A percentile compares a stretch with the other conserved stretches of the same genome.
phyloP scores from a whole-genome alignment of 495 filamentous ascomycete species.

The Trichocladium antarcticum region DNA sequence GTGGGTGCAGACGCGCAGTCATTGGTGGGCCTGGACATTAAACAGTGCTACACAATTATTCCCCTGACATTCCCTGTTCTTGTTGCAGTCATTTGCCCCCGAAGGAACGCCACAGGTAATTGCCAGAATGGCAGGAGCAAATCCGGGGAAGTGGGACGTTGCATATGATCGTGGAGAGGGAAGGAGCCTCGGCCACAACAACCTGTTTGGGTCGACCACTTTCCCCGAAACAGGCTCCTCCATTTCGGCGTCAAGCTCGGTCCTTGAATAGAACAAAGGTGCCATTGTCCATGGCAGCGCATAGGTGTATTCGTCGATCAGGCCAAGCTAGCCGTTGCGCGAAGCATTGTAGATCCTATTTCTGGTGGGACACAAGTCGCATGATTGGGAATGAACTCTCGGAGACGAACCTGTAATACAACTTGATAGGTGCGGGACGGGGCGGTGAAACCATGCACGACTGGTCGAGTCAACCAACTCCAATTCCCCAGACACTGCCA shows the following conservation, averaged over 20 bases:
- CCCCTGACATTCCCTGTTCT: constrained; percentile 1
- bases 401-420: too few species aligned
- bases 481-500: too few species aligned
- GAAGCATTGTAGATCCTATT: too few species aligned
- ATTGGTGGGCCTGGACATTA: neutral
- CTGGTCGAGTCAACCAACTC: too few species aligned
- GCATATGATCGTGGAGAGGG: constrained; percentile 5
- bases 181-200: constrained; percentile 7
- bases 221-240: neutral
- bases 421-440: neutral
- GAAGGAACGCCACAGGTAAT: neutral
- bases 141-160: constrained; percentile 9
- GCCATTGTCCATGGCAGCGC: too few species aligned
- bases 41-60: too few species aligned
- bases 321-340: too few species aligned
- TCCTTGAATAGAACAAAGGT: too few species aligned
- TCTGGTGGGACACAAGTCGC: too few species aligned
- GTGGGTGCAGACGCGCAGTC: neutral
- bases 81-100: neutral
- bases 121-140: neutral
- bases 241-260: too few species aligned
- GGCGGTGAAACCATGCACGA: neutral
- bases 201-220: neutral
- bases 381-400: too few species aligned
- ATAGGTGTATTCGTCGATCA: too few species aligned